phyloP scores from a whole-genome alignment of 495 filamentous ascomycete genomes.

The Cudoniella acicularis region DNA sequence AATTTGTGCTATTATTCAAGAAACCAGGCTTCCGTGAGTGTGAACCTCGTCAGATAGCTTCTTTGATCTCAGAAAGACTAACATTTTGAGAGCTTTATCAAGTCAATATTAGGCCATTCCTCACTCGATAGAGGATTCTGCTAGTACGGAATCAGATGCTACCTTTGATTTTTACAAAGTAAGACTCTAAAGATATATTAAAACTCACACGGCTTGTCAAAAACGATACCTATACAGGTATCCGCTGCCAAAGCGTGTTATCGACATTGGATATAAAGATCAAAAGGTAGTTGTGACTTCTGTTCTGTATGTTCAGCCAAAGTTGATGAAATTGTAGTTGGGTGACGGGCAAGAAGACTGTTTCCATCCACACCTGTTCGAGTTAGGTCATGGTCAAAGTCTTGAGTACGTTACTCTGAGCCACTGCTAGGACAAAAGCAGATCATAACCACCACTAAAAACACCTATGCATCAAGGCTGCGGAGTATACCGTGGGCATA shows the following conservation, averaged over 20 bases:
- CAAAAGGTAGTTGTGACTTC: not conserved
- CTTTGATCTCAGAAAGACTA: not conserved
- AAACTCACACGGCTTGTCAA: slow-evolving; percentile 1
- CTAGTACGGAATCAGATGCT: not conserved
- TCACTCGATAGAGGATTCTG: not conserved
- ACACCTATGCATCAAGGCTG: not conserved
- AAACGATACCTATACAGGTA: not conserved
- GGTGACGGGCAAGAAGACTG: not conserved
- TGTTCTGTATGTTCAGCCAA: not conserved
- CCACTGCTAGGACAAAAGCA: not conserved
- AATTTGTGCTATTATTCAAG: not conserved
- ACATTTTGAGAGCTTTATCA: not conserved
- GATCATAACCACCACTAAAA: not conserved
- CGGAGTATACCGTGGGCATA: not conserved
- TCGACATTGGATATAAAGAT: slow-evolving; percentile 1
- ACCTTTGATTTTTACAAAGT: slow-evolving; percentile 1
- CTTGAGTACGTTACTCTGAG: not conserved
- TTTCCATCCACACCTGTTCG: not conserved
- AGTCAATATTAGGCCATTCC: not conserved
- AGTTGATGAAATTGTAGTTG: not conserved
- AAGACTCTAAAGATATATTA: not conserved
- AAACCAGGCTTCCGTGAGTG: not conserved
- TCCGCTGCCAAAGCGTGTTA: slow-evolving; percentile 1
- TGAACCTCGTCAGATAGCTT: not conserved
- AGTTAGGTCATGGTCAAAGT: not conserved